Evolutionary conservation across 1,284 basidiomycete genomes (phyloP).

Genomic region (Trichosporon sp.): DNA sequence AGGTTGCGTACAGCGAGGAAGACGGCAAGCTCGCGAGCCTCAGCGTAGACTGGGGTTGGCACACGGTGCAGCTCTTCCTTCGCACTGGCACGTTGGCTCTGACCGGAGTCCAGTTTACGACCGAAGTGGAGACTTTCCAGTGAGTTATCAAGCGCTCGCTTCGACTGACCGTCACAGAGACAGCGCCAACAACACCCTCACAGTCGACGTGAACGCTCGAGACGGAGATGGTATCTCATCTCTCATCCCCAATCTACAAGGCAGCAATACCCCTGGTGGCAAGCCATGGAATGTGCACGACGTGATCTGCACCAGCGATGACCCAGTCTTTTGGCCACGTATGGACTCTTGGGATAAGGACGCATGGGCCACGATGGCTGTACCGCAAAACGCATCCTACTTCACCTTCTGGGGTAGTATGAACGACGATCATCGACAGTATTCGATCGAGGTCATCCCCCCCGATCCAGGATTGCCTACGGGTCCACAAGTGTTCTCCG

Average conservation of each 20-base stretch:
- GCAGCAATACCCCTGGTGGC: conserved; percentile 1
- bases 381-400: conserved; percentile 7
- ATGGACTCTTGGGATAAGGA: conserved; percentile 3
- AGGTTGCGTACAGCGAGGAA: background rate
- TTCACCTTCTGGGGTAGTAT: conserved; percentile 17
- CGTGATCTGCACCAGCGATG: background rate
- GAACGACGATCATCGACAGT: conserved; percentile 9
- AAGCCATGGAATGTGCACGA: conserved; percentile 10
- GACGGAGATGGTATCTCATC: background rate
- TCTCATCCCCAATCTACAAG: conserved; percentile 1
- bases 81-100: background rate
- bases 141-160: background rate
- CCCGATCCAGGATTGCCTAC: background rate
- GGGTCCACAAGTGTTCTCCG: conserved; percentile 6
- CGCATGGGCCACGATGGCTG: conserved; percentile 7
- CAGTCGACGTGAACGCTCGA: background rate
- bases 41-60: background rate
- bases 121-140: background rate
- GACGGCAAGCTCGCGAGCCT: background rate
- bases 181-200: background rate
- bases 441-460: conserved; percentile 12
- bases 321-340: conserved; percentile 1
- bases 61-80: background rate
- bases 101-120: background rate
- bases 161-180: background rate